Conservation (phyloP, 129 eudicot species). For the Flaveria bidentis region DNA sequence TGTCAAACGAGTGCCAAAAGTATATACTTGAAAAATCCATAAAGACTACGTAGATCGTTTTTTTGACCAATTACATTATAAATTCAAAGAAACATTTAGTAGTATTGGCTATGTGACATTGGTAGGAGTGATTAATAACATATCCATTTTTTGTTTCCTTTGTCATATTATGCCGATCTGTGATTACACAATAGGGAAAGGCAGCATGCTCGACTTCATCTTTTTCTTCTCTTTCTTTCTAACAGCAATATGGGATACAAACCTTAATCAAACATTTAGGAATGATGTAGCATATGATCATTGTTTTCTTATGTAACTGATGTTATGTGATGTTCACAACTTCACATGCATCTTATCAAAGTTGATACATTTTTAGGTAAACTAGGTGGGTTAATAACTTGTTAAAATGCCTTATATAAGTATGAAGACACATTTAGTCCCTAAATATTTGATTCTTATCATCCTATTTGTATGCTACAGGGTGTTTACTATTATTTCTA, state of each 20-base stretch:
- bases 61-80: not conserved
- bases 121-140: slow-evolving; percentile 4
- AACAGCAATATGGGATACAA: not conserved
- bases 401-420: slow-evolving; percentile 16
- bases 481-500: slow-evolving; percentile 99
- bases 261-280: not conserved
- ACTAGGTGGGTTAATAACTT: slow-evolving; percentile 1
- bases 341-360: slow-evolving; percentile 12
- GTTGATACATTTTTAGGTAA: slow-evolving; percentile 7
- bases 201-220: slow-evolving; percentile 10
- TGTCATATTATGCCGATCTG: slow-evolving; percentile 10
- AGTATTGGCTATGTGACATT: slow-evolving; percentile 18
- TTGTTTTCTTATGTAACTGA: slow-evolving; percentile 10
- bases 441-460: slow-evolving; percentile 40
- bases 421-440: slow-evolving; percentile 4
- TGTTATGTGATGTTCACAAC: not conserved
- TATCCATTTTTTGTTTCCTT: slow-evolving; percentile 1
- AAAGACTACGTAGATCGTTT: not conserved
- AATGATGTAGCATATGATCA: not conserved
- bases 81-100: not conserved
- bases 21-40: slow-evolving; percentile 6
- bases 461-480: slow-evolving; percentile 62
- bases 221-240: slow-evolving; percentile 7
- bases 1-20: not conserved
- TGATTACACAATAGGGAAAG: not conserved